A percentile compares a stretch with the other conserved stretches of the same genome.
phyloP scores from a whole-genome alignment of 768 basidiomycete species.

The Lactarius psammicola region DNA sequence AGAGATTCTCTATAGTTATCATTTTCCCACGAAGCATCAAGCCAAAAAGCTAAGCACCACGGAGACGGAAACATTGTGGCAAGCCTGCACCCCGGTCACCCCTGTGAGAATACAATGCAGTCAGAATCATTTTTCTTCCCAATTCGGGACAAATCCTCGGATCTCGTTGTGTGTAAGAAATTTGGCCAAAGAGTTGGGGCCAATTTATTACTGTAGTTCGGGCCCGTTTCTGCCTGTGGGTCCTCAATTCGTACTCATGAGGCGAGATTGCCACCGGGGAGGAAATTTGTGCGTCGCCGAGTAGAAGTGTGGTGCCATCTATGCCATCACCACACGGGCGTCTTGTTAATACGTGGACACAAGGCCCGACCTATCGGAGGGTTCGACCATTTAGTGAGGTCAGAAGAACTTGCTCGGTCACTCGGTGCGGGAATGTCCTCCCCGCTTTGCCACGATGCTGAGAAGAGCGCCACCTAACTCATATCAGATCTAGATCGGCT shows the following conservation, averaged over 20 bases:
- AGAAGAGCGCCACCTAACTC: background rate
- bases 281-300: background rate
- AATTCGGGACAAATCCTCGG: background rate
- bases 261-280: background rate
- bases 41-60: too few relatives aligned
- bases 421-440: background rate
- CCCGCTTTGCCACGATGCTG: background rate
- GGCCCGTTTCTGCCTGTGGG: too few relatives aligned
- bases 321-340: background rate
- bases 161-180: background rate
- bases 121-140: background rate
- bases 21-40: too few relatives aligned
- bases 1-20: too few relatives aligned
- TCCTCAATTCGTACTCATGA: too few relatives aligned
- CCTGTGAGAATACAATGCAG: background rate
- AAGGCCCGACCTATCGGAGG: background rate
- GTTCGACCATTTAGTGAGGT: background rate
- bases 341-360: background rate
- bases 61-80: constrained; percentile 11
- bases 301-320: background rate
- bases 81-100: constrained; percentile 2
- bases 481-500: background rate
- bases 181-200: too few relatives aligned
- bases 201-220: too few relatives aligned
- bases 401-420: background rate